These are phyloP conservation scores for Phytopythium montanum DNA, from an alignment of 352 stramenopile species.

Conservation along the genomic window DNA sequence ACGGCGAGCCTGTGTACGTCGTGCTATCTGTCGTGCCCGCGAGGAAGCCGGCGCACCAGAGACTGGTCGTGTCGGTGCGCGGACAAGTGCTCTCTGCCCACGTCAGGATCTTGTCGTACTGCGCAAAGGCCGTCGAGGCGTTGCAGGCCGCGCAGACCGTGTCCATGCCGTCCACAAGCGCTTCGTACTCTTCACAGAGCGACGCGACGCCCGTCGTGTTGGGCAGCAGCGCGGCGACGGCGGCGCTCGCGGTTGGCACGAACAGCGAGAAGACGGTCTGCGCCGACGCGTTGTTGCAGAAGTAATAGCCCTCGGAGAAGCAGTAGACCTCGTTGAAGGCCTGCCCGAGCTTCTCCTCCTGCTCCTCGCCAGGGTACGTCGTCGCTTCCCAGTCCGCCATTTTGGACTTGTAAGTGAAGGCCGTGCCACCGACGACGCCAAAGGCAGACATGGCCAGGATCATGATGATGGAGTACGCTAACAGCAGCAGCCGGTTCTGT, in stretches of 20 bases:
- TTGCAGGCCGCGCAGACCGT: conserved; percentile 57
- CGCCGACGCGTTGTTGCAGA: conserved; percentile 77
- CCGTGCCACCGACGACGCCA: conserved; percentile 57
- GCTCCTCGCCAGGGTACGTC: conserved; percentile 44
- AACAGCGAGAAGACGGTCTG: conserved; percentile 58
- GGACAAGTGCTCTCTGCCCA: conserved; percentile 69
- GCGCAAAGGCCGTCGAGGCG: conserved; percentile 43
- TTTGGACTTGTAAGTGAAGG: conserved; percentile 72
- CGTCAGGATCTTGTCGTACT: conserved; percentile 66
- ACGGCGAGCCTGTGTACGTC: conserved; percentile 64
- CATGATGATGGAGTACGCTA: conserved; percentile 75
- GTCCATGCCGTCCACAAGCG: conserved; percentile 26
- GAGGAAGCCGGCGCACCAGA: conserved; percentile 63
- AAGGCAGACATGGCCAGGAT: conserved; percentile 68
- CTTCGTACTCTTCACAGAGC: conserved; percentile 37
- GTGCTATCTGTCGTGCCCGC: conserved; percentile 33
- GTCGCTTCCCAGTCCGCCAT: conserved; percentile 50
- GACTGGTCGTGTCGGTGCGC: conserved; percentile 34
- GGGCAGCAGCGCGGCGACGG: conserved; percentile 41
- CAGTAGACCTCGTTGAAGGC: conserved; percentile 85
- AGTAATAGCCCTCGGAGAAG: conserved; percentile 79
- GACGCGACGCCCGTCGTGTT: conserved; percentile 56
- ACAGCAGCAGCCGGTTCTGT: conserved; percentile 61
- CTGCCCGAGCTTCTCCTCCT: conserved; percentile 54
- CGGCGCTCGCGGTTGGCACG: conserved; percentile 38